phyloP scores from a whole-genome alignment of 305 asterid species.

The Plantago rigida region DNA sequence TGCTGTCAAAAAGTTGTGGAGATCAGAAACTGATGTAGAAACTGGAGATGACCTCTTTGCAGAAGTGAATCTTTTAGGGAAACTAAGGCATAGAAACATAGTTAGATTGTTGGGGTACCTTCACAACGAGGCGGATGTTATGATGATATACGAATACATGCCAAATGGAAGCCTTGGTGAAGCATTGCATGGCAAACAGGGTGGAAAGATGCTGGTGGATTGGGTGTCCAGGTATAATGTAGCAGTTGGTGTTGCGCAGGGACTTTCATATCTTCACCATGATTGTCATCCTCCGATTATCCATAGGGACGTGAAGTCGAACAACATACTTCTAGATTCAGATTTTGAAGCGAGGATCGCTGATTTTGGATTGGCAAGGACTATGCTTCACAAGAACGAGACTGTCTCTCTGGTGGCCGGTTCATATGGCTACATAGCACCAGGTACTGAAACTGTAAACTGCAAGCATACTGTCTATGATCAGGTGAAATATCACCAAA shows the following conservation, averaged over 20 bases:
- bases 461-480: not conserved
- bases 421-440: slow-evolving; percentile 87
- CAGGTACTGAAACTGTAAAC: slow-evolving; percentile 37
- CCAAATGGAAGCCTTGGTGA: slow-evolving; percentile 67
- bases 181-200: slow-evolving; percentile 54
- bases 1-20: slow-evolving; percentile 70
- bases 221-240: slow-evolving; percentile 76
- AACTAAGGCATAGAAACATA: slow-evolving; percentile 63
- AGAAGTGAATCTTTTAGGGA: slow-evolving; percentile 60
- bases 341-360: slow-evolving; percentile 67
- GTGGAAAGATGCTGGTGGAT: slow-evolving; percentile 45
- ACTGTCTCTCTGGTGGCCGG: slow-evolving; percentile 82
- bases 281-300: slow-evolving; percentile 68
- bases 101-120: slow-evolving; percentile 62
- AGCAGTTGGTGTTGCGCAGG: slow-evolving; percentile 76
- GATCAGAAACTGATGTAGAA: slow-evolving; percentile 47
- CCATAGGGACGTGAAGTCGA: slow-evolving; percentile 71
- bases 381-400: slow-evolving; percentile 53
- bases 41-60: slow-evolving; percentile 47
- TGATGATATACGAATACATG: slow-evolving; percentile 72
- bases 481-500: too few relatives aligned
- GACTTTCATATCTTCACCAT: slow-evolving; percentile 73
- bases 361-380: slow-evolving; percentile 73
- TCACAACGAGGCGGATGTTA: slow-evolving; percentile 52
- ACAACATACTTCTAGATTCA: slow-evolving; percentile 54